Percentiles rank a stretch among this genome's conserved stretches.
phyloP scores from a whole-genome alignment of 1,284 basidiomycete genomes.

The Phlebopus sp. region DNA sequence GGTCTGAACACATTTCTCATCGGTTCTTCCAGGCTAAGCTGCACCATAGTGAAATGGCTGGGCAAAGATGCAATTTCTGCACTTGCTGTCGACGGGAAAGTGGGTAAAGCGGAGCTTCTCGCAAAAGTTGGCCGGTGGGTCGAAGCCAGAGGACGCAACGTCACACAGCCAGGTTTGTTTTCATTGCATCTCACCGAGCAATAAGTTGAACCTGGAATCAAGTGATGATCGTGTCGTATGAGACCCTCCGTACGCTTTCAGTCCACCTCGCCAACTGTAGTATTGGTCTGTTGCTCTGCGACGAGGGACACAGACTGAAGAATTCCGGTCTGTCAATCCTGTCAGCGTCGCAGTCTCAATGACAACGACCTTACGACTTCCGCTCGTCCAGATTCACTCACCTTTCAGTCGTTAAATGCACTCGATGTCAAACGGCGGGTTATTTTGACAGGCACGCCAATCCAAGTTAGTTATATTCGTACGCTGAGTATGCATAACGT shows the following conservation, averaged over 20 bases:
- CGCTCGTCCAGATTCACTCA: constrained; percentile 68
- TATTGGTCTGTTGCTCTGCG: constrained; percentile 91
- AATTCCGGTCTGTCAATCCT: constrained; percentile 72
- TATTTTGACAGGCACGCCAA: constrained; percentile 95
- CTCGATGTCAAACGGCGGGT: constrained; percentile 93
- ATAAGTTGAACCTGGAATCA: neutral
- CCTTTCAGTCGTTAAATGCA: constrained; percentile 83
- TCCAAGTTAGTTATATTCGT: constrained; percentile 56
- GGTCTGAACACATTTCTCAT: constrained; percentile 47
- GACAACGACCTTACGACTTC: constrained; percentile 12
- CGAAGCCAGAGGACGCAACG: constrained; percentile 78
- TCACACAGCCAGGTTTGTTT: constrained; percentile 82
- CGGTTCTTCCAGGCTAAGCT: constrained; percentile 3
- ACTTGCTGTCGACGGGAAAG: constrained; percentile 88
- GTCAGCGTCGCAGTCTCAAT: neutral
- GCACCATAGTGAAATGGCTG: constrained; percentile 80
- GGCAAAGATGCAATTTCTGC: constrained; percentile 80
- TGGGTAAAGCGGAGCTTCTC: constrained; percentile 77
- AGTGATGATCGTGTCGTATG: constrained; percentile 99
- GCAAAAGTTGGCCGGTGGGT: constrained; percentile 86
- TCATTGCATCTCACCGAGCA: neutral
- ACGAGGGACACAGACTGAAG: constrained; percentile 97
- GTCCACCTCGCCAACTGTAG: constrained; percentile 74
- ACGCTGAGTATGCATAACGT: constrained; percentile 3
- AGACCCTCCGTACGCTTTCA: constrained; percentile 86